Evolutionary conservation across 1,139 yeast species (phyloP).

Genomic region (Dujonia santamariae): DNA sequence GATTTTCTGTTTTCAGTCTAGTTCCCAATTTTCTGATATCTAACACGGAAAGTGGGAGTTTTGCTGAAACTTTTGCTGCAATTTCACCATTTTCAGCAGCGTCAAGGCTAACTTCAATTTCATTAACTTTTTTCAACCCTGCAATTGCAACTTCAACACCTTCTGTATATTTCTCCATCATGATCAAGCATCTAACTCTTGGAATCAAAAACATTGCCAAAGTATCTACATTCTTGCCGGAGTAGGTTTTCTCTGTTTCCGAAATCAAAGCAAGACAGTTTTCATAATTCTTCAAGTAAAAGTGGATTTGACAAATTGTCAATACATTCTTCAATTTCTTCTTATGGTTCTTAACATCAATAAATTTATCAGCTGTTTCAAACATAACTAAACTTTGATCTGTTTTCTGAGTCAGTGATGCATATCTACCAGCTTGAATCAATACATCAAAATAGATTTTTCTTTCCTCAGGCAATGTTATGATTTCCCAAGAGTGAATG

Average conservation of each 20-base stretch:
- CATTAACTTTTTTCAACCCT: conserved; percentile 26
- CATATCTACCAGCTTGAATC: conserved; percentile 35
- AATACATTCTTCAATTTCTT: conserved; percentile 23
- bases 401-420: conserved; percentile 33
- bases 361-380: conserved; percentile 24
- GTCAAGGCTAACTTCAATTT: conserved; percentile 24
- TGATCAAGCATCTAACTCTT: conserved; percentile 39
- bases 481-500: conserved; percentile 24
- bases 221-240: conserved; percentile 22
- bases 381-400: conserved; percentile 30
- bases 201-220: conserved; percentile 33
- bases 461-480: conserved; percentile 20
- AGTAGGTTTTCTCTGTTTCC: conserved; percentile 14
- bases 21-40: conserved; percentile 38
- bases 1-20: conserved; percentile 23
- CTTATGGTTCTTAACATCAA: conserved; percentile 16
- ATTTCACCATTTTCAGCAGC: conserved; percentile 20
- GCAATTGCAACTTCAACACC: conserved; percentile 36
- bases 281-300: conserved; percentile 23
- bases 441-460: conserved; percentile 29
- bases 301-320: conserved; percentile 33
- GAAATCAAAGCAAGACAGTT: conserved; percentile 28
- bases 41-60: conserved; percentile 39
- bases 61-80: conserved; percentile 21
- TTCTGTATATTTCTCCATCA: conserved; percentile 27